Base-by-base conservation (phyloP, 2,329 filamentous ascomycete genomes). In the Penicillium sp. region DNA sequence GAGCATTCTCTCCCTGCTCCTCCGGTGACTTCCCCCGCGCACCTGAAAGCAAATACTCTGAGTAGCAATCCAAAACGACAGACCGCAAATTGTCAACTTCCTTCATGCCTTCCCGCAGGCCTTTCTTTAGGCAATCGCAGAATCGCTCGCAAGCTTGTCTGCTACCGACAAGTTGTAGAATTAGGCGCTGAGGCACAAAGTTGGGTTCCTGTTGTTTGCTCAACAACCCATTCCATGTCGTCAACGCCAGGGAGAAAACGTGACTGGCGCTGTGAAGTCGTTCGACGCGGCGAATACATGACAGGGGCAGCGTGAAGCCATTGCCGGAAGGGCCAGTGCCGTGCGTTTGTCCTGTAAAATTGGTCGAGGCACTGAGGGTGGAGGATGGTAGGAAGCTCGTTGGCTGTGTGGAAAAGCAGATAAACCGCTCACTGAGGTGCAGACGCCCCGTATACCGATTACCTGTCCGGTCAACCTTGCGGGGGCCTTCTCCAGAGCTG, bases 351-450 rank as follows among this genome's bases (percentile, higher is more conserved):
- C 92, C 94, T 4, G 90, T 95, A 74, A 95, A 97, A 51, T 85
- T 84, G 42, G 87, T 90, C 18, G 91, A 92, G 0, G 88, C 86
- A 56, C 84, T 86, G 18, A 88, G 84, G 70, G 86, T 95, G 14
- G 92, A 88, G 0, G 87, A 86, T 57, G 85, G 86, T 38, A 89
- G 73, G 73, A 96, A 96, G 75, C 90, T 95, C 9, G 90, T 89
- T 14, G 90, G 86, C 46, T 94, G 90, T 7, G 94, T 96, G 0
- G 92, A 96, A 78, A 99, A 99, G 79, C 92, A 97, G 63, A 99
- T 85, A 74, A 89, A 99, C 63, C 89, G 84, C 75, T 99, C 92
- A 71, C 91, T 96, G 57, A 99, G 78, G 70, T 99, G 92, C 46
- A 99, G 82, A 72, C 92, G 92, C 45, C 94, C 94, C 22, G 87